Conservation (phyloP, 441 rosid species). For the Populus hybrid region DNA sequence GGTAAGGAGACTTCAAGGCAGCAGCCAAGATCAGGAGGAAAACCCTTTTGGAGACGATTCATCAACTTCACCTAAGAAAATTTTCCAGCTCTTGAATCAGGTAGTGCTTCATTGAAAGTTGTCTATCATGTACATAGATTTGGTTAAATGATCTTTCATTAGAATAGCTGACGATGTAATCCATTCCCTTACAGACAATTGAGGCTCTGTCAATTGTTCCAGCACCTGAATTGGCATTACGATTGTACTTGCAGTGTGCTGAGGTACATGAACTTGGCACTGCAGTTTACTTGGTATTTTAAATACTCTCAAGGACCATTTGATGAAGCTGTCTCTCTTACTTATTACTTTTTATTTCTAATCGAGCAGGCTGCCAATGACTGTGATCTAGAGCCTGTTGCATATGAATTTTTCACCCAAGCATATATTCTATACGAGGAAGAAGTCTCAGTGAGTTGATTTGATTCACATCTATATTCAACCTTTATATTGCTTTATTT, state of each 20-base stretch:
- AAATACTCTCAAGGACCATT: conserved; percentile 7
- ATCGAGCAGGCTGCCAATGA: conserved; percentile 90
- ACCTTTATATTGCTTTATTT: neutral
- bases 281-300: neutral
- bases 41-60: conserved; percentile 94
- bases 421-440: conserved; percentile 85
- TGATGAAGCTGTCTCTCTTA: conserved; percentile 8
- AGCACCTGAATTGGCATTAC: conserved; percentile 83
- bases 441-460: conserved; percentile 68
- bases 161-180: conserved; percentile 1
- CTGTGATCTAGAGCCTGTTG: conserved; percentile 89
- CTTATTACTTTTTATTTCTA: conserved; percentile 15
- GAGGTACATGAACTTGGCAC: conserved; percentile 53
- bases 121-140: neutral
- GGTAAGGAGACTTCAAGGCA: conserved; percentile 65
- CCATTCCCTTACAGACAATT: conserved; percentile 55
- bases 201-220: conserved; percentile 79
- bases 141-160: neutral
- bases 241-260: conserved; percentile 90
- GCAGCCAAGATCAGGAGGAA: conserved; percentile 50
- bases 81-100: conserved; percentile 90
- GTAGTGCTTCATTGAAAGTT: conserved; percentile 19
- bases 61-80: conserved; percentile 62
- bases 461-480: neutral
- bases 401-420: conserved; percentile 97